Evolutionary conservation across 2,329 filamentous ascomycete genomes (phyloP).

Genomic region (Chlorencoelia australis): DNA sequence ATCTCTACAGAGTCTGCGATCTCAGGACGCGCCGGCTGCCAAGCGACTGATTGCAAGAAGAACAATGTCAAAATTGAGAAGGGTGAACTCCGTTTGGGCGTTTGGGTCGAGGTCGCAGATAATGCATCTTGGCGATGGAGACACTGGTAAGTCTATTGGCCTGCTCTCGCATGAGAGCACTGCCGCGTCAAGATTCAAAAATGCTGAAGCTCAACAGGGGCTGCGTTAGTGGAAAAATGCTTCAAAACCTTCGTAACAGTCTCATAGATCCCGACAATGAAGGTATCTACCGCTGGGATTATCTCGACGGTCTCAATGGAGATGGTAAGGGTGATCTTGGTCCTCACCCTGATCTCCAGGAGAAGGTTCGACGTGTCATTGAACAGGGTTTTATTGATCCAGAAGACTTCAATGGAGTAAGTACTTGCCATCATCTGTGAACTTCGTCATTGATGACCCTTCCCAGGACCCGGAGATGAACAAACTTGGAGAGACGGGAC

Average conservation of each 20-base stretch:
- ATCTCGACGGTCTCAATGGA: conserved; percentile 61
- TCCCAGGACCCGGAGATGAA: conserved; percentile 28
- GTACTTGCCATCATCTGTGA: conserved; percentile 29
- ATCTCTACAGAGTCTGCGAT: conserved; percentile 53
- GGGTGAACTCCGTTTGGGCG: conserved; percentile 68
- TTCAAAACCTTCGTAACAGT: conserved; percentile 53
- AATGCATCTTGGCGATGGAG: conserved; percentile 65
- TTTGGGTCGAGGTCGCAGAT: conserved; percentile 51
- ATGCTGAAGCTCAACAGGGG: conserved; percentile 49
- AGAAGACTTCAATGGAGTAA: conserved; percentile 81
- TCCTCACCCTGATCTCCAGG: conserved; percentile 50
- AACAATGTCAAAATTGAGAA: conserved; percentile 61
- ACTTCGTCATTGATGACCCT: background rate
- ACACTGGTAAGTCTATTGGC: conserved; percentile 59
- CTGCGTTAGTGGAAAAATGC: conserved; percentile 69
- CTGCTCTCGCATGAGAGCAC: background rate
- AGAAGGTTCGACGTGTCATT: conserved; percentile 64
- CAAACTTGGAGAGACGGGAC: conserved; percentile 22
- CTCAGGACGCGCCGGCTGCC: conserved; percentile 64
- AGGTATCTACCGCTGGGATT: conserved; percentile 30
- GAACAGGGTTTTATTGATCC: conserved; percentile 71
- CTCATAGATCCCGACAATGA: conserved; percentile 37
- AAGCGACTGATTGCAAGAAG: conserved; percentile 61
- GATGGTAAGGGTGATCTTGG: conserved; percentile 51
- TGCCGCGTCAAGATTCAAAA: background rate